Percentiles rank a stretch among this genome's conserved stretches.
These are phyloP conservation scores for Candida germanica DNA, from an alignment of 805 yeast genomes.

Conservation along the genomic window DNA sequence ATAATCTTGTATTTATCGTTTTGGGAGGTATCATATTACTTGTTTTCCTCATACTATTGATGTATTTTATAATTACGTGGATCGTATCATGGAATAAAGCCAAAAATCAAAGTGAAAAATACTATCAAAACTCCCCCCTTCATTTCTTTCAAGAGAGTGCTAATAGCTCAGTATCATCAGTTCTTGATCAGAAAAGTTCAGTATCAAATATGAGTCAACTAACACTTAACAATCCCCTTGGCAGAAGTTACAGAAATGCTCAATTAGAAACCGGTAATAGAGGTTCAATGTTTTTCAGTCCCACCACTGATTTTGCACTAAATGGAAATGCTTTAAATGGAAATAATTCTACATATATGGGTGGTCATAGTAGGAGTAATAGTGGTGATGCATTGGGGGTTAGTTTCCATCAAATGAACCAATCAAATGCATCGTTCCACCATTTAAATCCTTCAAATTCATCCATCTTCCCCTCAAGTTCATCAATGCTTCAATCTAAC, in stretches of 20 bases:
- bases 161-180: constrained; percentile 14
- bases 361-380: neutral
- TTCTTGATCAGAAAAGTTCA: constrained; percentile 18
- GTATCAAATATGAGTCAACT: constrained; percentile 12
- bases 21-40: constrained; percentile 34
- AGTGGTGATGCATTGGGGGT: constrained; percentile 3
- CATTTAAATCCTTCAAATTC: neutral
- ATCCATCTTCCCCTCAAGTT: neutral
- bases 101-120: constrained; percentile 31
- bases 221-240: constrained; percentile 15
- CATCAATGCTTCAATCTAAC: neutral
- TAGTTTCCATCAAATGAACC: constrained; percentile 5
- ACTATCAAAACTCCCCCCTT: constrained; percentile 17
- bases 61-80: constrained; percentile 21
- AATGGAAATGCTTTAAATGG: neutral
- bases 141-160: constrained; percentile 1
- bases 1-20: constrained; percentile 42
- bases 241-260: constrained; percentile 29
- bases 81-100: constrained; percentile 24
- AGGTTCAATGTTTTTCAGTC: constrained; percentile 51
- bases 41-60: constrained; percentile 16
- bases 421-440: constrained; percentile 3
- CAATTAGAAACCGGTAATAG: constrained; percentile 24
- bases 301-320: constrained; percentile 26
- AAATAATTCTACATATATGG: neutral